Percentiles rank a stretch among this genome's conserved stretches.
phyloP scores from a whole-genome alignment of 371 early-diverging fungal species.

The Mortierella sp. region DNA sequence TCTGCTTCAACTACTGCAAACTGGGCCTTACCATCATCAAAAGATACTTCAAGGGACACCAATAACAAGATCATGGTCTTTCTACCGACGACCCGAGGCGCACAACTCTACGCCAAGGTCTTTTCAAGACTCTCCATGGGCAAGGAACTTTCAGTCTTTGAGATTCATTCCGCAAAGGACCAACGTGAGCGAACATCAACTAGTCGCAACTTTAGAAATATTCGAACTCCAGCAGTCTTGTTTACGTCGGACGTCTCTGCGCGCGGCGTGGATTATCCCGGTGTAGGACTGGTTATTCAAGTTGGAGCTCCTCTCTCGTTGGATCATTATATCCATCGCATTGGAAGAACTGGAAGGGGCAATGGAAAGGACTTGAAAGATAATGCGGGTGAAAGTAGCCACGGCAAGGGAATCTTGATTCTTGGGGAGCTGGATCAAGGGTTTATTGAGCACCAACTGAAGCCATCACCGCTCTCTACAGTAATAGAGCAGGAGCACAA shows the following conservation, averaged over 20 bases:
- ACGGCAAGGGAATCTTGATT: constrained; percentile 46
- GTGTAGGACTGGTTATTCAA: constrained; percentile 95
- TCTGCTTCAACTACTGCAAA: background rate
- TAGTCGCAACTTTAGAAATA: constrained; percentile 76
- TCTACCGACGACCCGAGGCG: constrained; percentile 84
- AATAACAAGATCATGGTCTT: constrained; percentile 93
- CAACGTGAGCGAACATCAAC: constrained; percentile 78
- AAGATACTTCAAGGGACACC: background rate
- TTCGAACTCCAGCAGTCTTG: constrained; percentile 71
- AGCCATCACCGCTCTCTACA: constrained; percentile 42
- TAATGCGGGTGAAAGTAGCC: constrained; percentile 3
- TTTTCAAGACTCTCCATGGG: constrained; percentile 59
- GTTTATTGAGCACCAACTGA: constrained; percentile 45
- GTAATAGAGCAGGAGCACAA: constrained; percentile 47
- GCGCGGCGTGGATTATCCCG: constrained; percentile 99
- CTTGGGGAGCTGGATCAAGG: constrained; percentile 51
- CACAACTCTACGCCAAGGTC: constrained; percentile 79
- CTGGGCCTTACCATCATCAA: background rate
- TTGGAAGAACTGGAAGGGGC: constrained; percentile 99
- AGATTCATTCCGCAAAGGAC: constrained; percentile 85
- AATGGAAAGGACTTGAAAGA: constrained; percentile 80
- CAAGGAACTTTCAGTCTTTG: constrained; percentile 65
- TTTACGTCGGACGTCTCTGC: constrained; percentile 99
- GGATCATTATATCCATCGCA: constrained; percentile 97
- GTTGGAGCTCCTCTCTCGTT: constrained; percentile 90